Conservation (phyloP, 2,329 filamentous ascomycete genomes). For the Fusarium sp. region DNA sequence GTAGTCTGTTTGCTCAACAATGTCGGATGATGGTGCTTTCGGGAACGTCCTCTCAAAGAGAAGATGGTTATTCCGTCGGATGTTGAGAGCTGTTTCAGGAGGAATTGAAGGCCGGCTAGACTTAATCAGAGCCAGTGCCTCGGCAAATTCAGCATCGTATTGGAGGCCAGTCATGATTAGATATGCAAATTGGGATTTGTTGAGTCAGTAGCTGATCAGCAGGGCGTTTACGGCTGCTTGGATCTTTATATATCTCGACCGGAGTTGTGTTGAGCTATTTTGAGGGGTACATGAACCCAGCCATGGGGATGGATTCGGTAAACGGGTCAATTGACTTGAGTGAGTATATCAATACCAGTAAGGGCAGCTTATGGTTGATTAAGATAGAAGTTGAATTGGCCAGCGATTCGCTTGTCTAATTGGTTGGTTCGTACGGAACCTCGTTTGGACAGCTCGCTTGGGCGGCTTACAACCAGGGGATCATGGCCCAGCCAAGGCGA, state of each 20-base stretch:
- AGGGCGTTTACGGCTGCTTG: neutral
- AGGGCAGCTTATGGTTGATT: neutral
- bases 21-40: neutral
- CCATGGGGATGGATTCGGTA: neutral
- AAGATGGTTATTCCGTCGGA: conserved; percentile 22
- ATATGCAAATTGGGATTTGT: neutral
- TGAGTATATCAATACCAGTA: neutral
- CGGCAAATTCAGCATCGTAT: conserved; percentile 42
- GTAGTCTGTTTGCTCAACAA: conserved; percentile 30
- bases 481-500: too few species aligned
- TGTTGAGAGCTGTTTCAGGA: conserved; percentile 29
- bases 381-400: neutral
- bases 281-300: conserved; percentile 2
- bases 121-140: conserved; percentile 29
- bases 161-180: conserved; percentile 29
- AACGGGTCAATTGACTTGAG: conserved; percentile 2
- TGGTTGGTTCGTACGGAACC: conserved; percentile 14
- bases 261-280: neutral
- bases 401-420: neutral
- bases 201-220: neutral
- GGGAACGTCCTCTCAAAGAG: conserved; percentile 27
- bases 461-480: neutral
- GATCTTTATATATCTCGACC: conserved; percentile 18
- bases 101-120: conserved; percentile 16
- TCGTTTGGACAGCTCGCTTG: conserved; percentile 8